Base-by-base conservation (phyloP, 2,329 filamentous ascomycete species). In the Helotiales sp. region DNA sequence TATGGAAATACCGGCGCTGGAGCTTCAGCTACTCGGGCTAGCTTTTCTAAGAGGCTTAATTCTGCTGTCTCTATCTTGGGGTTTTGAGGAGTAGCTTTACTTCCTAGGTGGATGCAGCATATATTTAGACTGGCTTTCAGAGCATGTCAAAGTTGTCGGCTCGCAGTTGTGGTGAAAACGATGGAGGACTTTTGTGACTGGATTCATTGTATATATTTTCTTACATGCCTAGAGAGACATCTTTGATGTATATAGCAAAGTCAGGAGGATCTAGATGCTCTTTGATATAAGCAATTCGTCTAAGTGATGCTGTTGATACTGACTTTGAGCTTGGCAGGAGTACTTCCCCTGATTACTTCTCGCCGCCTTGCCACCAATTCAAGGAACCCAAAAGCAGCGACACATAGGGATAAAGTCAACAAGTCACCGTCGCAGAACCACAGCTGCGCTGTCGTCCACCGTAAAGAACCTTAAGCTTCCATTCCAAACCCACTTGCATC, bases 1-100 rank as follows among this genome's bases (percentile, higher is more conserved):
- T 87, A 82, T 72, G 78, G 72, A 26, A 88, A 88, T 73, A 81
- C 79, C 13, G 86, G 86, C 1, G 74, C 76, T 62, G 86, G 86
- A 1, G 78, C 85, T 7, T 73, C 76, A 45, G 84, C 85, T 0
- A 82, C 79, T 3, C 77, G 86, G 67, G 85, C 83, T 10, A 79
- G 72, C 66, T 87, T 86, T 71, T 75, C 80, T 1, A 80, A 75
- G 43, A 80, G 77, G 64, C 66, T 84, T 54, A 75, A 71, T 30
- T 67, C 76, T 52, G 75, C 84, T 24, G 73, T 86, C 20, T 69
- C 71, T 4, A 85, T 86, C 62, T 72, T 73, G 3, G 75, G 6
- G 78, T 87, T 49, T 74, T 86, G 68, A 84, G 84, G 17, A 79
- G 76, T 60, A 74, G 75, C 24, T 83, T 82, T 63, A 73, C 74